A percentile compares a stretch with the other conserved stretches of the same genome.
Evolutionary conservation across 108 stramenopile genomes (phyloP).

Genomic region (Cyclotella atomus): DNA sequence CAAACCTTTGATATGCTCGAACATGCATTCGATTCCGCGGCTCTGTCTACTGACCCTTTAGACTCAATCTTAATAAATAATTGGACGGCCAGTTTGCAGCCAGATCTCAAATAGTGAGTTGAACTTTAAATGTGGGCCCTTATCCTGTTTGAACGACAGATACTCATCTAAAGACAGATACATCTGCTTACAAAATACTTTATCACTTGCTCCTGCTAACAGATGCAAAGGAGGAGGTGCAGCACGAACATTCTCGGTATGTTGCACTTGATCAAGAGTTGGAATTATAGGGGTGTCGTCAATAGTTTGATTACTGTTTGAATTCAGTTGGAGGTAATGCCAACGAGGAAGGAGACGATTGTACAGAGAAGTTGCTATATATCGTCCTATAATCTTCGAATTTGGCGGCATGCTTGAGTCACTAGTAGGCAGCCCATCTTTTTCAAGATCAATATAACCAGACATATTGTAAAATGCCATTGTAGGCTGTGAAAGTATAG

Average conservation of each 20-base stretch:
- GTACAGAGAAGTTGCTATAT: constrained; percentile 81
- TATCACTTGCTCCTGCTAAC: constrained; percentile 67
- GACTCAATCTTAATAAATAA: constrained; percentile 31
- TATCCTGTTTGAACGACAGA: constrained; percentile 54
- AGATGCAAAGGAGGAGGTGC: constrained; percentile 66
- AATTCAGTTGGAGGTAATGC: constrained; percentile 50
- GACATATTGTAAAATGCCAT: constrained; percentile 78
- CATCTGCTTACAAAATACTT: constrained; percentile 65
- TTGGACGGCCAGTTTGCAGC: constrained; percentile 80
- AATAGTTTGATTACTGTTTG: constrained; percentile 6
- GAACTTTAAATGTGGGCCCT: constrained; percentile 80
- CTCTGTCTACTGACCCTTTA: background rate
- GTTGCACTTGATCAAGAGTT: background rate
- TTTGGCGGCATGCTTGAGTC: background rate
- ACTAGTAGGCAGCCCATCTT: constrained; percentile 35
- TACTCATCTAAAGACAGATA: constrained; percentile 56
- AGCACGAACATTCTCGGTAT: background rate
- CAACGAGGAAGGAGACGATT: constrained; percentile 85
- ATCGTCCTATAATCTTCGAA: constrained; percentile 60
- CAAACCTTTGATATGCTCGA: too few species aligned
- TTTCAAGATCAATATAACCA: constrained; percentile 71
- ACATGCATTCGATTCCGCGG: too few species aligned
- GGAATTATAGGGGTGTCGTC: background rate
- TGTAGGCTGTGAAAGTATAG: constrained; percentile 44
- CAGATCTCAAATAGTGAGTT: constrained; percentile 79